Base-by-base conservation (phyloP, 2,329 filamentous ascomycete genomes). In the Orbilia quercus region DNA sequence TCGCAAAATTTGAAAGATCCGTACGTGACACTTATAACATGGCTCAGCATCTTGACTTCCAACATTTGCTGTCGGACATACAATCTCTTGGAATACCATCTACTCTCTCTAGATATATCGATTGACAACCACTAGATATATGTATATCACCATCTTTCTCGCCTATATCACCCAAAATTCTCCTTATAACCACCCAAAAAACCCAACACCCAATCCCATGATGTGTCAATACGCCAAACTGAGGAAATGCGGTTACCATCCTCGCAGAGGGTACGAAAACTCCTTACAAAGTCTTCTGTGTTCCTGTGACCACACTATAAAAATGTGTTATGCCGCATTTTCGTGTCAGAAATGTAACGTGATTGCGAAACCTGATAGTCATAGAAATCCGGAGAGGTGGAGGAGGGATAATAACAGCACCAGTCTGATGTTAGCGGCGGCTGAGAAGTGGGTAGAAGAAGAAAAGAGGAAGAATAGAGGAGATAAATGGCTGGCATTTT, bases 171-270 rank as follows among this genome's bases (percentile, higher is more conserved):
- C 28, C 28, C 9, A 31, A 31, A 31, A 31, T 31, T 31, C 28
- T n/a, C n/a, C n/a, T n/a, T n/a, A n/a, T n/a, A n/a, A n/a, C n/a
- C n/a, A n/a, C n/a, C n/a, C n/a, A n/a, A n/a, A n/a, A n/a, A n/a
- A n/a, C n/a, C n/a, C 4, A 31, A 9, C 28, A 31, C 5, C 4
- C 5, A 31, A 59, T 12, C 28, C 20, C 36, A 16, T n/a, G n/a
- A 69, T 69, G 45, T 69, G 64, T 11, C 54, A 40, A 36, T 69
- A 69, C 23, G 12, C 18, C 18, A 42, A 38, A 23, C 22, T 69
- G 38, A 59, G 60, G 40, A 59, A 47, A 16, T 69, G 64, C n/a
- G 64, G 45, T 7, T 47, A 54, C 44, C 54, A 69, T 25, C 14
- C 20, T 12, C 5, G 58, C 2, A 54, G 54, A 3, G 45, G 34